Conservation (phyloP, 192 early-diverging fungal species). For the Entomortierella beljakovae region DNA sequence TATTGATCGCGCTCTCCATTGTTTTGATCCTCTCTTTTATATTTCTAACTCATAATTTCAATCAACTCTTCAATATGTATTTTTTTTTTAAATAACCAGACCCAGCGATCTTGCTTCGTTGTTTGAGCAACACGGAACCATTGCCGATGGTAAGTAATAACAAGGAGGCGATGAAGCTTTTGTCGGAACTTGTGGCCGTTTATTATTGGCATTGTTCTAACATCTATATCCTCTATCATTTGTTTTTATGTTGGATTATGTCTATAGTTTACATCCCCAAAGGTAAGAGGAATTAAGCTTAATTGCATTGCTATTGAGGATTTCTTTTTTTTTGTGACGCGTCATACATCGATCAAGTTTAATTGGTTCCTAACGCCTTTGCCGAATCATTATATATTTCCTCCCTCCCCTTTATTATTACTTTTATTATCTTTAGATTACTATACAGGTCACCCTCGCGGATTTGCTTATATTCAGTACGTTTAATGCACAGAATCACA, state of each 20-base stretch:
- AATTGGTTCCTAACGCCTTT: background rate
- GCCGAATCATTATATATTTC: background rate
- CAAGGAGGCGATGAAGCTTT: background rate
- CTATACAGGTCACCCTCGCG: conserved; percentile 40
- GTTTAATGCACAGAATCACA: conserved; percentile 1
- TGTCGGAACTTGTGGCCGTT: background rate
- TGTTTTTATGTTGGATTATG: background rate
- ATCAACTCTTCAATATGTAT: background rate
- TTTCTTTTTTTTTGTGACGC: background rate
- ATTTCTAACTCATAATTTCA: background rate
- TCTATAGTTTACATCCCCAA: conserved; percentile 50
- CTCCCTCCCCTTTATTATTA: background rate
- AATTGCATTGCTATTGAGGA: background rate
- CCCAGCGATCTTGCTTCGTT: conserved; percentile 46
- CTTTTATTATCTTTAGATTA: conserved; percentile 9
- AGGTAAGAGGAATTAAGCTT: conserved; percentile 13
- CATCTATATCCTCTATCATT: background rate
- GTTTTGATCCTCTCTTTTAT: background rate
- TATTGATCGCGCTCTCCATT: too few species aligned
- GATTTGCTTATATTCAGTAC: conserved; percentile 53
- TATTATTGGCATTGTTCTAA: background rate
- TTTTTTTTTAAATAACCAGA: conserved; percentile 3
- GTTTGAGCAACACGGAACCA: conserved; percentile 39
- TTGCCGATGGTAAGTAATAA: conserved; percentile 44
- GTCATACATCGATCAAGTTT: background rate